Evolutionary conservation across 495 filamentous ascomycete genomes (phyloP), one percentile per base, ranked within the genome.

Genomic region (Cercophora scortea): DNA sequence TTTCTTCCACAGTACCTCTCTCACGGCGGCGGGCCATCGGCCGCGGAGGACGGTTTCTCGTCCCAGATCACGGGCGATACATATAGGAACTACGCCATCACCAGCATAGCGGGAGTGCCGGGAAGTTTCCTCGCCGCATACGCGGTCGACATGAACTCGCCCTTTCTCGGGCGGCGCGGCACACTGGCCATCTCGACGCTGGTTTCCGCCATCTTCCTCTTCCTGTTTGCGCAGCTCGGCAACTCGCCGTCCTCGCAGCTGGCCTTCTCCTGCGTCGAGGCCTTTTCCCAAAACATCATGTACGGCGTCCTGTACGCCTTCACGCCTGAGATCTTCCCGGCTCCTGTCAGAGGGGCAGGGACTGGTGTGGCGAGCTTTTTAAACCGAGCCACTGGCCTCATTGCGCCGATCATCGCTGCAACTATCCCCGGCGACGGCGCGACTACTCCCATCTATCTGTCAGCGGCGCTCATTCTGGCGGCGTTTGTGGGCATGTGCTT

Each of bases 251-350:
- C 62, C 4, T 77, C 75, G 17, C 74, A 88, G 42, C 74, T 94
- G 0, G 80, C 77, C 53, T 93, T 87, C 75, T 86, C 85, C 50
- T 90, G 85, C 57, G 79, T 86, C 11, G 88, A 85, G 62, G 84
- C 80, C 18, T 86, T 93, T 71, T 77, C 81, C 56, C 80, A 80
- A 56, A 89, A 87, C 52, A 80, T 89, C 56, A 89, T 92, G 83
- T 92, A 91, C 60, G 88, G 87, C n/a, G 87, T 91, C 17, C 72
- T 94, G 4, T 94, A 92, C 58, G 82, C 85, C 0, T 94, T 90
- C 57, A 92, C 88, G 1, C 88, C 88, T 4, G 88, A 92, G 66
- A 82, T 92, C 35, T 91, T 92, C 61, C 80, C 87, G 3, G 86
- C 88, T 0, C 86, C 87, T 50, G 81, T 89, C 51, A 73, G 88